phyloP scores from a whole-genome alignment of 495 filamentous ascomycete species.

The Annulohypoxylon bovei region DNA sequence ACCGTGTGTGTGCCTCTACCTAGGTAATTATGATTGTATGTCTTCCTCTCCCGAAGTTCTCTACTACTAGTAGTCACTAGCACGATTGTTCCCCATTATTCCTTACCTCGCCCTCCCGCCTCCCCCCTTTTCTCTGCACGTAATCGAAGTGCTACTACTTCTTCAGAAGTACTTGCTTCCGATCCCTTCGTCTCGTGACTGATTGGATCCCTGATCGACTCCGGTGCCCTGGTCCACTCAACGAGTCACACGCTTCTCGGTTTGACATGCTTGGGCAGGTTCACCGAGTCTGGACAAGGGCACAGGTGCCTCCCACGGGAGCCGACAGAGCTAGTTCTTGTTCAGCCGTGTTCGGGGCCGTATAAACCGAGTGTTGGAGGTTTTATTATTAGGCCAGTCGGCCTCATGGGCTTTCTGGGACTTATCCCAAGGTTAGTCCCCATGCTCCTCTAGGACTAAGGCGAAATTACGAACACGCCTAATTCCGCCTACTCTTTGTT shows the following conservation, averaged over 20 bases:
- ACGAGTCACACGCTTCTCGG: constrained; percentile 21
- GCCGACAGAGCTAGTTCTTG: constrained; percentile 16
- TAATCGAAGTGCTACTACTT: constrained; percentile 3
- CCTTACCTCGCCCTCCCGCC: neutral
- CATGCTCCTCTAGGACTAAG: constrained; percentile 24
- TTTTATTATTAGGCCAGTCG: constrained; percentile 15
- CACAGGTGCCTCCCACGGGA: constrained; percentile 15
- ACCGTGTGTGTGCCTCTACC: constrained; percentile 24
- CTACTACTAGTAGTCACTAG: constrained; percentile 9
- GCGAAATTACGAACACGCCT: constrained; percentile 25
- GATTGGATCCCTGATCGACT: constrained; percentile 25
- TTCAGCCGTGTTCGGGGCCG: constrained; percentile 10
- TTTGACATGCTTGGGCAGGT: constrained; percentile 18
- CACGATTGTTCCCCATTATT: neutral
- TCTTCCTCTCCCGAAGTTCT: constrained; percentile 11
- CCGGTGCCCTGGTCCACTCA: constrained; percentile 14
- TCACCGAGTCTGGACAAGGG: constrained; percentile 28
- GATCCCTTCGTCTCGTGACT: constrained; percentile 14
- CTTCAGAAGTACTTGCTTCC: constrained; percentile 18
- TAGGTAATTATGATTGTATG: constrained; percentile 1
- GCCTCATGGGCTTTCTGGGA: constrained; percentile 3
- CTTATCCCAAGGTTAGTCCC: constrained; percentile 11
- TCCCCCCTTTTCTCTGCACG: neutral
- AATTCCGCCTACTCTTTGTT: constrained; percentile 23
- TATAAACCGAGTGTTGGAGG: constrained; percentile 14